Percentiles rank a stretch among this genome's conserved stretches.
Conservation (phyloP, 2,329 filamentous ascomycete species). For the Cercospora sp. region DNA sequence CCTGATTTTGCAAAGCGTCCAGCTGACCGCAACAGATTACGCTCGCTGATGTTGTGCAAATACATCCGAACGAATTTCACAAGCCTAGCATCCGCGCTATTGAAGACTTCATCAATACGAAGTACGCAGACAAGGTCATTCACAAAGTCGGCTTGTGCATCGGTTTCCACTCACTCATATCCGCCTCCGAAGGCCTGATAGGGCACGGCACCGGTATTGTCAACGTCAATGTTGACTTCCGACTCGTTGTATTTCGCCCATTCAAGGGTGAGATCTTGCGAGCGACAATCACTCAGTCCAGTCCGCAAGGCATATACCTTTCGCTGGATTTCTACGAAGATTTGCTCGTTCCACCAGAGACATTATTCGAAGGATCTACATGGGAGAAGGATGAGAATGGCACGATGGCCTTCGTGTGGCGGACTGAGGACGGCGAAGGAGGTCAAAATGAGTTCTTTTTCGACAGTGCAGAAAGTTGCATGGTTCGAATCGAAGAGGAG, state of each 20-base stretch:
- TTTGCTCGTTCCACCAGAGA: slow-evolving; percentile 72
- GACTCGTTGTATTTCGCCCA: slow-evolving; percentile 87
- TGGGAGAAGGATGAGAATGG: slow-evolving; percentile 34
- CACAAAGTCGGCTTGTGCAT: slow-evolving; percentile 93
- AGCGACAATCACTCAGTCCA: slow-evolving; percentile 77
- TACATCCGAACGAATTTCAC: slow-evolving; percentile 82
- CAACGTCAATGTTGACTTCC: slow-evolving; percentile 95
- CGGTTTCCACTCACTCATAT: slow-evolving; percentile 86
- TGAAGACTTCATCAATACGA: slow-evolving; percentile 94
- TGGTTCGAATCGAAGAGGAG: slow-evolving; percentile 82
- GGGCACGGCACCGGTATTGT: slow-evolving; percentile 89
- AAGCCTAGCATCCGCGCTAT: slow-evolving; percentile 81
- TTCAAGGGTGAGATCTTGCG: slow-evolving; percentile 93
- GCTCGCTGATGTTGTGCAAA: slow-evolving; percentile 90
- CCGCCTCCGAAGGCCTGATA: slow-evolving; percentile 88
- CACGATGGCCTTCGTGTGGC: slow-evolving; percentile 70
- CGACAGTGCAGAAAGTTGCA: slow-evolving; percentile 84
- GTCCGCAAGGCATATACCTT: slow-evolving; percentile 62
- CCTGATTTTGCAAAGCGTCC: background rate
- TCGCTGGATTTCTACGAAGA: slow-evolving; percentile 92
- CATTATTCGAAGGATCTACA: slow-evolving; percentile 68
- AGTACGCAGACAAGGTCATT: slow-evolving; percentile 94
- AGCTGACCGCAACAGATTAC: slow-evolving; percentile 65
- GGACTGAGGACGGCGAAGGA: slow-evolving; percentile 67
- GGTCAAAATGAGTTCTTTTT: slow-evolving; percentile 66